These are phyloP conservation scores for Saccharum hybrid DNA, from an alignment of 202 grass and related monocot species.

Conservation along the genomic window DNA sequence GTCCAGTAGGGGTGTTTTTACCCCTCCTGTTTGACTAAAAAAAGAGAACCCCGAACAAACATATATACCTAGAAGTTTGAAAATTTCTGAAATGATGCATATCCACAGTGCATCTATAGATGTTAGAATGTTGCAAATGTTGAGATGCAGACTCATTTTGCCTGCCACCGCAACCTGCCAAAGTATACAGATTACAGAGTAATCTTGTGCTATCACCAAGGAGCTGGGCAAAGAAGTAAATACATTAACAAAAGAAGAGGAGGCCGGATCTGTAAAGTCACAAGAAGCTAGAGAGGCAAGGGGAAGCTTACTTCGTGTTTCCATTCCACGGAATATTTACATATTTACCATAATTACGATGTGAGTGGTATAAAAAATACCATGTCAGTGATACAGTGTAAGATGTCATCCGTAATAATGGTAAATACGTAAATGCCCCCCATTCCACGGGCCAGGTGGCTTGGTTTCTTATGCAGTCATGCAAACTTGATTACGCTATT, in stretches of 20 bases:
- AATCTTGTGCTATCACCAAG: background rate
- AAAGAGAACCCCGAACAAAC: background rate
- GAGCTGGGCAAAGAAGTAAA: background rate
- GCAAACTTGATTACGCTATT: constrained; percentile 35
- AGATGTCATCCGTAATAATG: no score
- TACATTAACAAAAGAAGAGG: background rate
- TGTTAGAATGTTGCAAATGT: background rate
- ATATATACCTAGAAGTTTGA: background rate
- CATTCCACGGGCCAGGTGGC: background rate
- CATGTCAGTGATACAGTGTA: no score
- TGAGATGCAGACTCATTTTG: background rate
- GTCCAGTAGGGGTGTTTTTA: no score
- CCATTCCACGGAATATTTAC: no score
- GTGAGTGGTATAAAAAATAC: no score
- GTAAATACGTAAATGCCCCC: no score
- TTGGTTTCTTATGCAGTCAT: background rate
- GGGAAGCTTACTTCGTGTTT: background rate
- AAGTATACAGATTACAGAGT: background rate
- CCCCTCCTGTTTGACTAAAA: no score
- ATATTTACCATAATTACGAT: no score
- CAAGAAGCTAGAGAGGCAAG: background rate
- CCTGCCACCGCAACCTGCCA: background rate
- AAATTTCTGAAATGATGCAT: background rate
- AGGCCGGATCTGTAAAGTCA: background rate
- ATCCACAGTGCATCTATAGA: background rate